phyloP scores from a whole-genome alignment of 148 eudicot genomes.

The Fallopia convolvulus region DNA sequence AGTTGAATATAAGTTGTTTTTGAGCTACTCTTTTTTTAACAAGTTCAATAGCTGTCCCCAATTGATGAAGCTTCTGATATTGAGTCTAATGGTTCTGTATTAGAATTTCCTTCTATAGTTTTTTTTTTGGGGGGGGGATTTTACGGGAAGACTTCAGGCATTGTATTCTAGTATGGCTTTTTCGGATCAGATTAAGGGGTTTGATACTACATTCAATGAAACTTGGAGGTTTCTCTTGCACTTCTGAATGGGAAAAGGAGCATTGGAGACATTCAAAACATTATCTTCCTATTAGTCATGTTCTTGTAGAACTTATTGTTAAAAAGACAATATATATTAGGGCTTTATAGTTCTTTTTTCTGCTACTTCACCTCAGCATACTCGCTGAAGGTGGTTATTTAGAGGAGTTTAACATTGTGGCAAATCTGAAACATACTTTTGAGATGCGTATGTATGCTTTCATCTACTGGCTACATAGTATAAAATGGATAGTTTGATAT shows the following conservation, averaged over 20 bases:
- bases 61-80: not conserved
- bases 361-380: not conserved
- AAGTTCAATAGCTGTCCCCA: not conserved
- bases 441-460: not conserved
- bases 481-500: not conserved
- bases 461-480: not conserved
- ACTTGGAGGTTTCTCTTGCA: not conserved
- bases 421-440: conserved; percentile 1
- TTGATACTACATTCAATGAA: not conserved
- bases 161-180: conserved; percentile 3
- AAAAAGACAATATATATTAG: not conserved
- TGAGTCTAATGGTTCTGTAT: not conserved
- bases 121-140: not conserved
- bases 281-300: not conserved
- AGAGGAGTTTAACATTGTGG: not conserved
- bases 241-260: not conserved
- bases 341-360: not conserved
- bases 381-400: not conserved
- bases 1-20: not conserved
- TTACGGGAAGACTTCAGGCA: not conserved
- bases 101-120: not conserved
- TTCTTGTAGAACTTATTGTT: not conserved
- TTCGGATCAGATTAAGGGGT: not conserved
- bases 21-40: not conserved
- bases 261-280: not conserved